Base-by-base conservation (phyloP, 257 asterid species). In the Oldenlandia corymbosa region DNA sequence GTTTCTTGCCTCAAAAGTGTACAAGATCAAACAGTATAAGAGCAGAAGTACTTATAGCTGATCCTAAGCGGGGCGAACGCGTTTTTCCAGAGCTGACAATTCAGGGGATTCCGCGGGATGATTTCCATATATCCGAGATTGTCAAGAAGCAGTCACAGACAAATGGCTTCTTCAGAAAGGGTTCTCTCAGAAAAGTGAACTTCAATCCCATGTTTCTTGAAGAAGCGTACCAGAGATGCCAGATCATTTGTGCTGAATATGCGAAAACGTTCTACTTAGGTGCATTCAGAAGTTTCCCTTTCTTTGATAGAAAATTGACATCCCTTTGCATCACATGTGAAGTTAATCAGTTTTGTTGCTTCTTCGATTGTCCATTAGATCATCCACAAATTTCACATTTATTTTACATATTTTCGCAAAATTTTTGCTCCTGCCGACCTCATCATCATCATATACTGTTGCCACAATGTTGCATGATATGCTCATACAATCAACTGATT, bases 221-320 rank as follows among this genome's bases (percentile, higher is more conserved):
- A 43, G 93, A 88, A 68, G 79, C 88, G 1, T 88, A 88, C 66
- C 79, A 73, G 14, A 67, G 86, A 69, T 88, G 93, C 82, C 82
- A 78, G 66, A 85, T 79, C n/a, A 74, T 88, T 36, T 88, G 96
- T 78, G 86, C 82, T 37, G 96, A 86, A 76, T 81, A 86, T 79
- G 96, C 96, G 7, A 88, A 86, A 63, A 88, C 96, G 10, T 88
- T 88, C 81, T 88, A 85, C 77, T 71, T 88, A 62, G 93, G 90
- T 87, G 18, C 55, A 21, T 41, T n/a, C 56, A 47, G 26, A 16
- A 30, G 21, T 52, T 65, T 55, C n/a, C 51, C 64, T 20, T 8
- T 21, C 14, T 41, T 30, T n/a, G 7, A 12, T 2, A 37, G 18
- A 42, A 7, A 7, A 1, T 42, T 42, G 50, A 13, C 50, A 45